A percentile compares a stretch with the other conserved stretches of the same genome.
Conservation (phyloP, 164 flowering plant species). For the Sextonia rubra region DNA sequence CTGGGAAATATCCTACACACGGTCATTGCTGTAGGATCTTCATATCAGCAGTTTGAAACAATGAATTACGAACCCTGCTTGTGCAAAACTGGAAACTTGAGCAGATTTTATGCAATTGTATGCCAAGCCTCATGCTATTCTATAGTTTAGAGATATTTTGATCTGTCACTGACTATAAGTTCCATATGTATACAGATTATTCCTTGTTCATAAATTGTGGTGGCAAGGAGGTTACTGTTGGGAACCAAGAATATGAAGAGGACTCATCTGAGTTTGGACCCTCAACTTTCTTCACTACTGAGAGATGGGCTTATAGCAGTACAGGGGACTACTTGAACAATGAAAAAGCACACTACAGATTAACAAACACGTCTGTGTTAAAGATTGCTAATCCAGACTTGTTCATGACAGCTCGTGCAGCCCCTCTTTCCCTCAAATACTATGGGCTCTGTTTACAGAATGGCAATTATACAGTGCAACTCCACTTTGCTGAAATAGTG, state of each 20-base stretch:
- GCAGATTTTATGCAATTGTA: no score
- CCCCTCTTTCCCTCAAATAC: slow-evolving; percentile 11
- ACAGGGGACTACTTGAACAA: slow-evolving; percentile 10
- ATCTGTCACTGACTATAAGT: no score
- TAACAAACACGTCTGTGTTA: slow-evolving; percentile 1
- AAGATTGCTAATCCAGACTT: slow-evolving; percentile 4
- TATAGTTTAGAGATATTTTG: no score
- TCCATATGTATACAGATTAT: slow-evolving; percentile 9
- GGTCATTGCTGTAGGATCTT: neutral
- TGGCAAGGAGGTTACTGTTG: slow-evolving; percentile 21
- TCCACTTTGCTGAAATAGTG: slow-evolving; percentile 15
- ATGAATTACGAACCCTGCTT: no score
- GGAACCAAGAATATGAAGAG: slow-evolving; percentile 43
- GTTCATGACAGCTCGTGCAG: slow-evolving; percentile 10
- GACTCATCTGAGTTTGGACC: slow-evolving; percentile 37
- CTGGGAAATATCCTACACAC: neutral
- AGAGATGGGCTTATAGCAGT: slow-evolving; percentile 14
- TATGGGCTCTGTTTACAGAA: slow-evolving; percentile 9
- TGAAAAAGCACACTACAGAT: neutral
- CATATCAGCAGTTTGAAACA: neutral
- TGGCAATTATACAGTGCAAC: slow-evolving; percentile 11
- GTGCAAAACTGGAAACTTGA: no score
- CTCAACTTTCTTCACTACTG: slow-evolving; percentile 28
- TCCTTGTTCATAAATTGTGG: slow-evolving; percentile 50
- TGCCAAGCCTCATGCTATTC: no score